phyloP scores from a whole-genome alignment of 2,329 filamentous ascomycete genomes.

The Aureobasidium melanogenum region DNA sequence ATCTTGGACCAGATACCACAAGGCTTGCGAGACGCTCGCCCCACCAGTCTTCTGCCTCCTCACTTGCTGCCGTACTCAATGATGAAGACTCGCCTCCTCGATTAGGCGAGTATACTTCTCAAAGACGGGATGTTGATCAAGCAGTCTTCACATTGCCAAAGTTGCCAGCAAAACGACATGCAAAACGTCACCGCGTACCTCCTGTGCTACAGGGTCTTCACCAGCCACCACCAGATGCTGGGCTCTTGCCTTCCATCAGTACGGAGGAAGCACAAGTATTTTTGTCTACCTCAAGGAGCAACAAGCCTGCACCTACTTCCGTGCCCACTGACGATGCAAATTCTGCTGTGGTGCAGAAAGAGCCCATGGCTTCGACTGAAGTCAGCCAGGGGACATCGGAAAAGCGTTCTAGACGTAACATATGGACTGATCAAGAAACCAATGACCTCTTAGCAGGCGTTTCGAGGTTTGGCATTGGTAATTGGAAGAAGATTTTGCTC shows the following conservation, averaged over 20 bases:
- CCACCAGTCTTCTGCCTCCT: constrained; percentile 23
- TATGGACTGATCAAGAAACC: constrained; percentile 57
- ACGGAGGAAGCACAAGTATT: constrained; percentile 27
- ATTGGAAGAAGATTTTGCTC: constrained; percentile 54
- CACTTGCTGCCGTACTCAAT: constrained; percentile 29
- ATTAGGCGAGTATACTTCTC: constrained; percentile 17
- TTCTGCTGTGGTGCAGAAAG: neutral
- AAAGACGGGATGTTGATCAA: constrained; percentile 20
- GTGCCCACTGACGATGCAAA: neutral
- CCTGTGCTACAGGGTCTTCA: constrained; percentile 51
- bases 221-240: constrained; percentile 54
- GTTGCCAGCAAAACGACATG: constrained; percentile 23
- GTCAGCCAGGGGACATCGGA: neutral
- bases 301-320: neutral
- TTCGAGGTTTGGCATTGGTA: constrained; percentile 52
- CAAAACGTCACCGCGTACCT: constrained; percentile 31
- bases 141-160: constrained; percentile 28
- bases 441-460: constrained; percentile 49
- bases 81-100: constrained; percentile 24
- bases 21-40: neutral
- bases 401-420: constrained; percentile 29
- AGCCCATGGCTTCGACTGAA: neutral
- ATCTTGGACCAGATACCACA: neutral
- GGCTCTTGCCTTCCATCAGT: constrained; percentile 53
- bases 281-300: neutral